phyloP scores from a whole-genome alignment of 192 early-diverging fungal genomes.

The Phycomyces nitens region DNA sequence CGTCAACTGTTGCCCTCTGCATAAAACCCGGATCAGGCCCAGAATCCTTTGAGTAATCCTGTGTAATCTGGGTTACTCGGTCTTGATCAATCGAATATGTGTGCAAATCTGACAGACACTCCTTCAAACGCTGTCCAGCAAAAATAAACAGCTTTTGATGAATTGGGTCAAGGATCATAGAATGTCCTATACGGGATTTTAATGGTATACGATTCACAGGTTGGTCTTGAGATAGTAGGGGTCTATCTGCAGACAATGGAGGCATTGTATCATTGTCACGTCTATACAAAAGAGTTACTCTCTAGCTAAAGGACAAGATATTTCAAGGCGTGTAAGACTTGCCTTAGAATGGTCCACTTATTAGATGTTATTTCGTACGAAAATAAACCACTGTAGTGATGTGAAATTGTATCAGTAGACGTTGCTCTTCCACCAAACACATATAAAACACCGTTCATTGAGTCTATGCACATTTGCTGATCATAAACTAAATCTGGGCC shows the following conservation, averaged over 20 bases:
- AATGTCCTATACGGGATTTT: conserved; percentile 86
- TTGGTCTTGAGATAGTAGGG: neutral
- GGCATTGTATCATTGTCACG: neutral
- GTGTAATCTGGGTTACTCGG: conserved; percentile 71
- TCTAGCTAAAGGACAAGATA: too few species aligned
- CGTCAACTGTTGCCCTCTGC: conserved; percentile 80
- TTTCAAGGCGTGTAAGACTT: too few species aligned
- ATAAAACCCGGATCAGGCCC: conserved; percentile 83
- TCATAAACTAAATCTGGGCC: conserved; percentile 91
- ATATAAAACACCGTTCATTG: conserved; percentile 65
- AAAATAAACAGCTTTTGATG: conserved; percentile 80
- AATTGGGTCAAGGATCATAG: conserved; percentile 78
- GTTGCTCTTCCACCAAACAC: conserved; percentile 87
- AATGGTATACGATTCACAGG: conserved; percentile 33
- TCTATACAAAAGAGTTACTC: too few species aligned
- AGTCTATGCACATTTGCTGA: conserved; percentile 91
- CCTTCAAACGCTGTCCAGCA: conserved; percentile 83
- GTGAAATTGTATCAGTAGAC: conserved; percentile 60
- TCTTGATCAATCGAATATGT: conserved; percentile 81
- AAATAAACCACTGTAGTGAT: conserved; percentile 85
- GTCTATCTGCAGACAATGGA: too few species aligned
- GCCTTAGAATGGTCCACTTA: conserved; percentile 73
- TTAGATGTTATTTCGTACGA: conserved; percentile 67
- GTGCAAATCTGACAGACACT: conserved; percentile 78
- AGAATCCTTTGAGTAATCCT: conserved; percentile 68